Evolutionary conservation across 441 rosid species (phyloP).

Genomic region (Mallotus repandus): DNA sequence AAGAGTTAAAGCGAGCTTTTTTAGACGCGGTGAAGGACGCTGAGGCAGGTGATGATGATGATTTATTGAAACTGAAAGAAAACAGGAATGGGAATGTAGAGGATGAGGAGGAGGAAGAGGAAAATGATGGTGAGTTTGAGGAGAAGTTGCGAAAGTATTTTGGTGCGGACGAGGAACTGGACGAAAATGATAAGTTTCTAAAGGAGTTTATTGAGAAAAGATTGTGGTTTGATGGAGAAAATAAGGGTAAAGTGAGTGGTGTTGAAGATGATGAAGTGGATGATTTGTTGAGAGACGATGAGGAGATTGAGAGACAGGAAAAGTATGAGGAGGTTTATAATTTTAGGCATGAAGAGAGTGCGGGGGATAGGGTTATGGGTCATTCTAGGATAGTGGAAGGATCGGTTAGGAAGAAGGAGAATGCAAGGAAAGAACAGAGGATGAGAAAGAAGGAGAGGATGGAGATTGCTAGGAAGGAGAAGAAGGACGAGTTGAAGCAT

Average conservation of each 20-base stretch:
- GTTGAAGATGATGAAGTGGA: slow-evolving; percentile 43
- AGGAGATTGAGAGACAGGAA: slow-evolving; percentile 55
- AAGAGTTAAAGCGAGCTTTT: slow-evolving; percentile 54
- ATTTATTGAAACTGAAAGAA: slow-evolving; percentile 41
- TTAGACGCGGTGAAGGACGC: slow-evolving; percentile 45
- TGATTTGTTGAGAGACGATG: slow-evolving; percentile 53
- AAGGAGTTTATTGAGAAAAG: slow-evolving; percentile 62
- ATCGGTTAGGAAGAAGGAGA: slow-evolving; percentile 80
- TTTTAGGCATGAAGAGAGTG: slow-evolving; percentile 68
- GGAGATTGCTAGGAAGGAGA: slow-evolving; percentile 62
- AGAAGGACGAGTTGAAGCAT: slow-evolving; percentile 77
- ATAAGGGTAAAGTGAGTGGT: slow-evolving; percentile 17
- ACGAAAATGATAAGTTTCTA: slow-evolving; percentile 54
- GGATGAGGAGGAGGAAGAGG: slow-evolving; percentile 36
- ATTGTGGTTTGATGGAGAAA: slow-evolving; percentile 73
- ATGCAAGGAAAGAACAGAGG: slow-evolving; percentile 66
- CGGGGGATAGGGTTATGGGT: slow-evolving; percentile 67
- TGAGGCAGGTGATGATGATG: slow-evolving; percentile 30
- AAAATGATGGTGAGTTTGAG: slow-evolving; percentile 36
- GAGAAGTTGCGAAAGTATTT: slow-evolving; percentile 66
- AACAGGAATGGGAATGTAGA: not conserved
- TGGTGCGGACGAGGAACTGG: slow-evolving; percentile 48
- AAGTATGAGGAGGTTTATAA: slow-evolving; percentile 46
- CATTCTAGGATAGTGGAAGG: slow-evolving; percentile 51
- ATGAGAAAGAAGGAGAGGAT: slow-evolving; percentile 66